Evolutionary conservation across 441 rosid genomes (phyloP), one percentile per base, ranked within the genome.

Genomic region (Adansonia grandidieri): DNA sequence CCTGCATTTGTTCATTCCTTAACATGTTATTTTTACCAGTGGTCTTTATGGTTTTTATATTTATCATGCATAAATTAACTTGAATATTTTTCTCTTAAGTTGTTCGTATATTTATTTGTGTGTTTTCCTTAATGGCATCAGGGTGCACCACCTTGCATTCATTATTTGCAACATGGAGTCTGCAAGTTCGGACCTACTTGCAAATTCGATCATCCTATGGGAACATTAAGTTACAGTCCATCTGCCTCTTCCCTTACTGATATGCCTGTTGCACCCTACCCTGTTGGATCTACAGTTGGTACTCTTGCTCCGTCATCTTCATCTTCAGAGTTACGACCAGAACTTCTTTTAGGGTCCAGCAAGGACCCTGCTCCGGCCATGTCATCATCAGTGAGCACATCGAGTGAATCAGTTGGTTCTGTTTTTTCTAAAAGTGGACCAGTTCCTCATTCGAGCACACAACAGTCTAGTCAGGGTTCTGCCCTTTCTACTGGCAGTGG

Each of bases 101-200:
- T 32, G 51, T 17, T 37, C 32, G 10, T 37, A 40, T 60, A 44
- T 13, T 73, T 14, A 57, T 20, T 73, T 57, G 42, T 74, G 15
- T 48, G 48, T 47, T 74, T 53, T 44, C 42, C 42, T 11, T 64
- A 22, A n/a, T 72, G 64, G 15, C 60, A 70, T 80, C 91, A 96
- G 99, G 98, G 92, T 37, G 93, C 91, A 65, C 91, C 92, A 14
- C 86, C 77, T 77, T 96, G 99, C 82, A 81, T 85, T 61, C 96
- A 93, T 86, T 96, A 84, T 80, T 79, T 93, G 1, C 97, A 87
- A 63, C 92, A 84, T 10, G 98, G 99, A 9, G 89, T 81, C 3
- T 95, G 99, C 94, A 96, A 91, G 83, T 96, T 91, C 79, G 98
- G 99, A 50, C 82, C 88, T 22, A 91, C 97, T 5, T 96, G 99